A percentile compares a stretch with the other conserved stretches of the same genome.
phyloP scores from a whole-genome alignment of 179 eudicot genomes.

The Heliamphora pulchella region DNA sequence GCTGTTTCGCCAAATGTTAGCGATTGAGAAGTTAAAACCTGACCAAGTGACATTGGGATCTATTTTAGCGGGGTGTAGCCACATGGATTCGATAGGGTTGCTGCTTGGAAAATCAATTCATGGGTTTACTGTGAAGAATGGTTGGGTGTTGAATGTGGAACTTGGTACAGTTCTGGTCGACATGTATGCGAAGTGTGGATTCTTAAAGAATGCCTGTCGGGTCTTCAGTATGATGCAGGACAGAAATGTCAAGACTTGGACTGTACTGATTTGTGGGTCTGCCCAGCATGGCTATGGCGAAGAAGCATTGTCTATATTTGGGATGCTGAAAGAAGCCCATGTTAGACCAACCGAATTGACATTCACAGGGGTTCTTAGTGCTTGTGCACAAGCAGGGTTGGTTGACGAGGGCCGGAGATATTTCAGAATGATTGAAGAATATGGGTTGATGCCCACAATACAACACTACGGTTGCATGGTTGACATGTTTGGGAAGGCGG shows the following conservation, averaged over 20 bases:
- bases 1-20: conserved; percentile 25
- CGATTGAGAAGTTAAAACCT: conserved; percentile 23
- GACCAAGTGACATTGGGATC: conserved; percentile 28
- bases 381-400: conserved; percentile 47
- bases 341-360: conserved; percentile 43
- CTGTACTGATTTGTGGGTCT: conserved; percentile 42
- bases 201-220: conserved; percentile 25
- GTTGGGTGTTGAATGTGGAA: conserved; percentile 34
- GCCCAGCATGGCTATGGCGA: conserved; percentile 38
- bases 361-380: conserved; percentile 44
- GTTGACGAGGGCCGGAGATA: conserved; percentile 40
- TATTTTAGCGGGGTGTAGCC: conserved; percentile 25
- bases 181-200: conserved; percentile 45
- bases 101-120: conserved; percentile 37
- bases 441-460: conserved; percentile 31
- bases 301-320: conserved; percentile 32
- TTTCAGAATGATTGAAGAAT: conserved; percentile 34
- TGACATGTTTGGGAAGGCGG: conserved; percentile 46
- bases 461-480: conserved; percentile 54
- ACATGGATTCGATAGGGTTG: conserved; percentile 31
- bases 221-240: conserved; percentile 37
- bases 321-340: conserved; percentile 30
- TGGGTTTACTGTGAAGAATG: conserved; percentile 27
- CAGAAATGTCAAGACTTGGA: conserved; percentile 43
- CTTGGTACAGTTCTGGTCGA: conserved; percentile 38